Percentiles rank a stretch among this genome's conserved stretches.
phyloP scores from a whole-genome alignment of 176 grass and related monocot genomes.

The Oryza brachyantha region DNA sequence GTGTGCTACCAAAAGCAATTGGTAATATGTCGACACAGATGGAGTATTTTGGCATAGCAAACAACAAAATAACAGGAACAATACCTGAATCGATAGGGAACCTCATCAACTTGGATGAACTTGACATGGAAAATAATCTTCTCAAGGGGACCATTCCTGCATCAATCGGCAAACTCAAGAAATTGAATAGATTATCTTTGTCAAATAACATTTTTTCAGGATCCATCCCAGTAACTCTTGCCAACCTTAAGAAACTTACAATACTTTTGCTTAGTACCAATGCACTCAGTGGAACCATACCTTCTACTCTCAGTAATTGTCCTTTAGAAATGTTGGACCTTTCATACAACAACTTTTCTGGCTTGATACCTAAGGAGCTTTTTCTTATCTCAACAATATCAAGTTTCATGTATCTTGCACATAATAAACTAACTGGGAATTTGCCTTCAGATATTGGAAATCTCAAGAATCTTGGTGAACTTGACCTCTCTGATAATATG shows the following conservation, averaged over 20 bases:
- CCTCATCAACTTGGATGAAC: not conserved
- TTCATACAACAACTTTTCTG: conserved; percentile 40
- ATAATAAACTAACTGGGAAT: conserved; percentile 45
- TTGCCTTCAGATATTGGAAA: conserved; percentile 34
- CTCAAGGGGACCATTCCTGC: not conserved
- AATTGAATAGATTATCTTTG: not conserved
- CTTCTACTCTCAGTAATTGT: conserved; percentile 14
- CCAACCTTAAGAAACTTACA: conserved; percentile 22
- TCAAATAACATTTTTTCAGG: conserved; percentile 12
- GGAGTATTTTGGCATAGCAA: not conserved
- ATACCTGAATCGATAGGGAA: conserved; percentile 26
- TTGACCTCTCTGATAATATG: conserved; percentile 47
- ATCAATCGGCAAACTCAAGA: conserved; percentile 7
- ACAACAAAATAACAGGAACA: conserved; percentile 21
- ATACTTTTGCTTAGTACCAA: not conserved
- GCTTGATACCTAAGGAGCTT: conserved; percentile 40
- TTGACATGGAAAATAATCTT: not conserved
- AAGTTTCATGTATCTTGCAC: conserved; percentile 14
- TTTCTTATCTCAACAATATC: conserved; percentile 35
- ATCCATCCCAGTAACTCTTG: conserved; percentile 11
- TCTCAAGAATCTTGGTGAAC: conserved; percentile 10
- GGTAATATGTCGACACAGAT: conserved; percentile 14
- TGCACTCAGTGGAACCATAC: not conserved
- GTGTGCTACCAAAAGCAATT: conserved; percentile 11
- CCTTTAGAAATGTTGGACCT: conserved; percentile 27